phyloP scores from a whole-genome alignment of 495 filamentous ascomycete species.

The Arthonia radiata region DNA sequence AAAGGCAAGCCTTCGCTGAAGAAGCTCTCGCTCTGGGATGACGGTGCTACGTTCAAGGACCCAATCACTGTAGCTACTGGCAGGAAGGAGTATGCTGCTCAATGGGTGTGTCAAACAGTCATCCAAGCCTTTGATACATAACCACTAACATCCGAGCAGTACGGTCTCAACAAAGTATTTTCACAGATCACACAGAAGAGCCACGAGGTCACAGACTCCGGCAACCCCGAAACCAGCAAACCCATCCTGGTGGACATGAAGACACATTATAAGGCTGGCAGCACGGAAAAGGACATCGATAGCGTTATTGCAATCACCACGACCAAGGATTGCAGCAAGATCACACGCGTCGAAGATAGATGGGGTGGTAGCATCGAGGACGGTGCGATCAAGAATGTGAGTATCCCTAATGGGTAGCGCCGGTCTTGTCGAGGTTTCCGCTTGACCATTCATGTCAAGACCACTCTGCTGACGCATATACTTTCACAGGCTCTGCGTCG shows the following conservation, averaged over 20 bases:
- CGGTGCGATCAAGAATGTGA: slow-evolving; percentile 20
- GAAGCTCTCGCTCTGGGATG: slow-evolving; percentile 28
- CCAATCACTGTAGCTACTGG: slow-evolving; percentile 26
- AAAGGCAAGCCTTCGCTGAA: slow-evolving; percentile 27
- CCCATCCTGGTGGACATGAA: slow-evolving; percentile 27
- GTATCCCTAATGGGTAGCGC: slow-evolving; percentile 8
- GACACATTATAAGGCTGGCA: slow-evolving; percentile 28
- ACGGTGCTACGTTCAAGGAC: slow-evolving; percentile 24
- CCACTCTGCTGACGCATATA: slow-evolving; percentile 4
- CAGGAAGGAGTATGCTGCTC: slow-evolving; percentile 22
- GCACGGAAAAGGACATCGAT: slow-evolving; percentile 25
- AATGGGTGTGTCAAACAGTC: slow-evolving; percentile 21
- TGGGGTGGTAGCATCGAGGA: slow-evolving; percentile 30
- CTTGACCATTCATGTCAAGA: neutral
- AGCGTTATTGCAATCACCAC: slow-evolving; percentile 22
- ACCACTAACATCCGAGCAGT: slow-evolving; percentile 4
- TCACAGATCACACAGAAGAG: slow-evolving; percentile 20
- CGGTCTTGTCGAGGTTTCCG: neutral
- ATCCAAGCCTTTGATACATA: neutral
- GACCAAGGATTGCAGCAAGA: slow-evolving; percentile 17
- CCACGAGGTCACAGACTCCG: slow-evolving; percentile 22
- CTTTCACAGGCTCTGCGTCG: slow-evolving; percentile 25
- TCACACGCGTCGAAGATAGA: slow-evolving; percentile 27
- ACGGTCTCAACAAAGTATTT: slow-evolving; percentile 20
- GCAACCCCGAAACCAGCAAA: slow-evolving; percentile 25